These are phyloP conservation scores for Cadophora malorum DNA, from an alignment of 2,329 filamentous ascomycete species.

Conservation along the genomic window DNA sequence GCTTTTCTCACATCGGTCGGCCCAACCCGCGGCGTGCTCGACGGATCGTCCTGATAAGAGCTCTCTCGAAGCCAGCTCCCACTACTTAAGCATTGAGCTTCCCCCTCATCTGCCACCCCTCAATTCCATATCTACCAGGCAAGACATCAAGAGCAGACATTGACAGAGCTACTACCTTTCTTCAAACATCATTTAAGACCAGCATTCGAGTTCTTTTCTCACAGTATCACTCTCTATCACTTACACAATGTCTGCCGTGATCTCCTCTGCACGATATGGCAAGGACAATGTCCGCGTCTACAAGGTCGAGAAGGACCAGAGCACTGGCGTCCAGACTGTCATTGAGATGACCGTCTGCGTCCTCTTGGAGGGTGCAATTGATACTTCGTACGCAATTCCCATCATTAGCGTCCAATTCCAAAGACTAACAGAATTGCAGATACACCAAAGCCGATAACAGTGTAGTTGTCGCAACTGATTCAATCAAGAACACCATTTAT, in stretches of 20 bases:
- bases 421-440: constrained; percentile 52
- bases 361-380: constrained; percentile 91
- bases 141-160: constrained; percentile 3
- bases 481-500: constrained; percentile 97
- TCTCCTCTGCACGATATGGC: constrained; percentile 74
- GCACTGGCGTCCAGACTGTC: constrained; percentile 81
- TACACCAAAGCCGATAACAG: constrained; percentile 96
- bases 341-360: constrained; percentile 95
- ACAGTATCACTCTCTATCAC: not conserved
- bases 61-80: constrained; percentile 1
- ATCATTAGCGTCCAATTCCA: constrained; percentile 4
- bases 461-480: constrained; percentile 94
- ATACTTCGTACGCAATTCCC: constrained; percentile 67
- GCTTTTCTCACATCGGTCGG: constrained; percentile 3
- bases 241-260: constrained; percentile 25
- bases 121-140: not conserved
- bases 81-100: constrained; percentile 11
- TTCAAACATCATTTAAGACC: not conserved
- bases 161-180: not conserved
- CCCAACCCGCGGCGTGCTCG: constrained; percentile 6
- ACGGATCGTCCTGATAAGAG: constrained; percentile 16
- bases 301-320: constrained; percentile 85
- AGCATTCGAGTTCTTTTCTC: not conserved
- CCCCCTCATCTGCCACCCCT: constrained; percentile 6
- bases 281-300: constrained; percentile 99